Conservation (phyloP, 1,139 yeast species). For the Taphrina wiesneri region DNA sequence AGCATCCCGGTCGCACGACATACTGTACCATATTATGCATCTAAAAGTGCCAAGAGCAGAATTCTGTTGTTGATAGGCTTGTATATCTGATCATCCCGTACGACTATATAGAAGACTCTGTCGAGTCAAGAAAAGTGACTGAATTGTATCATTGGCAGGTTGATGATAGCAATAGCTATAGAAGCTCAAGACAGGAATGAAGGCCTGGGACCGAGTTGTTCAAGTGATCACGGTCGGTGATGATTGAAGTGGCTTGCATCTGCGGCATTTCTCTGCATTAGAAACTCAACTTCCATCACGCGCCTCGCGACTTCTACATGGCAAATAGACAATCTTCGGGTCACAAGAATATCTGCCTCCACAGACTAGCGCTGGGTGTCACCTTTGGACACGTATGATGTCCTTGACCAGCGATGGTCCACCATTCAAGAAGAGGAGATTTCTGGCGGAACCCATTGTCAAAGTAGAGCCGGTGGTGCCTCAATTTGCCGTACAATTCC, state of each 20-base stretch:
- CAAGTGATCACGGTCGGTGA: conserved; percentile 1
- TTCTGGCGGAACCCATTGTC: conserved; percentile 15
- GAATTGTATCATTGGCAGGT: too few species aligned
- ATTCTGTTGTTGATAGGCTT: not conserved
- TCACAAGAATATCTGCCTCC: not conserved
- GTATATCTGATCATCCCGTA: not conserved
- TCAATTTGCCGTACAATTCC: not conserved
- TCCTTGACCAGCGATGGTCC: conserved; percentile 14
- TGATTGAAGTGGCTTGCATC: conserved; percentile 1
- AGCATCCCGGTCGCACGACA: not conserved
- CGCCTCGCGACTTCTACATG: conserved; percentile 10
- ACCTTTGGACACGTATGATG: not conserved
- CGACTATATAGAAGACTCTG: not conserved
- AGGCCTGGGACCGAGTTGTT: not conserved
- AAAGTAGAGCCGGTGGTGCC: conserved; percentile 1
- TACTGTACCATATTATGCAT: not conserved
- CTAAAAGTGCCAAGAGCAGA: not conserved
- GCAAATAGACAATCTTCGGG: not conserved
- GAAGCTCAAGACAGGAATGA: not conserved
- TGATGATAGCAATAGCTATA: not conserved
- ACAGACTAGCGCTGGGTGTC: not conserved
- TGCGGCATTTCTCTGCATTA: not conserved
- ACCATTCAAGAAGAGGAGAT: conserved; percentile 31
- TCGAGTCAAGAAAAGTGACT: not conserved
- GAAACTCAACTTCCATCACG: not conserved